phyloP scores from a whole-genome alignment of 1,284 basidiomycete genomes.

The Boletus albobrunnescens region DNA sequence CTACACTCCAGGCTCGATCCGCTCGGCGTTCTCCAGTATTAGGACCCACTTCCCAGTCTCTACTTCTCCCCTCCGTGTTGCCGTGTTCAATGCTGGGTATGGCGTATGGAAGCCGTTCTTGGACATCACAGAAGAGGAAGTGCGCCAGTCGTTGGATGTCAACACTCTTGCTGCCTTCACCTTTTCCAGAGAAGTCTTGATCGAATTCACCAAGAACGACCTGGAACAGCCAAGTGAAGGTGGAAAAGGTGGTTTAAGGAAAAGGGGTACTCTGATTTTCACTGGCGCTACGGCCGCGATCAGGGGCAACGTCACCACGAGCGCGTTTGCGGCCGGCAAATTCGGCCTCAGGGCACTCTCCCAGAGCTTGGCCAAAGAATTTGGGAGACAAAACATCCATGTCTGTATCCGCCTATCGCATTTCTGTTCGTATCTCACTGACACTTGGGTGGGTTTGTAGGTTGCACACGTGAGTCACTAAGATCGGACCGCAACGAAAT shows the following conservation, averaged over 20 bases:
- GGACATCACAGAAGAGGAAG: constrained; percentile 57
- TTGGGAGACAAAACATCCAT: constrained; percentile 76
- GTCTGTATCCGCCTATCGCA: constrained; percentile 34
- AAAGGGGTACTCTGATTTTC: constrained; percentile 67
- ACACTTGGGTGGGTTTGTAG: constrained; percentile 30
- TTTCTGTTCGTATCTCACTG: not conserved
- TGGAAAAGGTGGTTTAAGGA: constrained; percentile 40
- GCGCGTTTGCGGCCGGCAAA: constrained; percentile 68
- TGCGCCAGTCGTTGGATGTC: constrained; percentile 45
- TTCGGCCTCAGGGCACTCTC: constrained; percentile 62
- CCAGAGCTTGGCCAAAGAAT: constrained; percentile 77
- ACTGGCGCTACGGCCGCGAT: constrained; percentile 72
- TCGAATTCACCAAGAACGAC: constrained; percentile 59
- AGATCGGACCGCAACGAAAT: not conserved
- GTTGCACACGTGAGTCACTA: constrained; percentile 55
- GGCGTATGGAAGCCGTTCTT: constrained; percentile 67
- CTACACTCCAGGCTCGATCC: constrained; percentile 54
- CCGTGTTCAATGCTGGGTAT: constrained; percentile 61
- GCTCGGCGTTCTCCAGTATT: constrained; percentile 52
- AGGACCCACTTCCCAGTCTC: constrained; percentile 45
- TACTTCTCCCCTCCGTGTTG: constrained; percentile 54
- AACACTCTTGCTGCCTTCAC: constrained; percentile 64
- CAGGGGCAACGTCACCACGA: constrained; percentile 62
- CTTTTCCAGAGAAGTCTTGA: constrained; percentile 62
- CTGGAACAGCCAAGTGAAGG: constrained; percentile 36